These are phyloP conservation scores for Ophiostoma sp. DNA, from an alignment of 2,329 filamentous ascomycete species.

Conservation along the genomic window DNA sequence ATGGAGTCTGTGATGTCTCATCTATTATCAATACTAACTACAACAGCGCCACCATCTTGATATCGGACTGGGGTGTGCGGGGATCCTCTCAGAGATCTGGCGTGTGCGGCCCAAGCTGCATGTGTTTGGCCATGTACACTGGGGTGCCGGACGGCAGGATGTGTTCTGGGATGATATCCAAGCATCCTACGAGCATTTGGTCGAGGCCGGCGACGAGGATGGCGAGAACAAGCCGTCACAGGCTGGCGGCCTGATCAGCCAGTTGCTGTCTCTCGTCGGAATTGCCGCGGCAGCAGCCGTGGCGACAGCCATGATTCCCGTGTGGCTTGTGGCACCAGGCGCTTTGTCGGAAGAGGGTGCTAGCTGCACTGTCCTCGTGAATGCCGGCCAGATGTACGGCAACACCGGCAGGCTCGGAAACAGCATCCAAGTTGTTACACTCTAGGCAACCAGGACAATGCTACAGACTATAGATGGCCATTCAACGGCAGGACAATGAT, in stretches of 20 bases:
- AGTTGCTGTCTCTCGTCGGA: constrained; percentile 44
- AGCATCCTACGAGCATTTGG: constrained; percentile 62
- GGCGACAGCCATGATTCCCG: constrained; percentile 37
- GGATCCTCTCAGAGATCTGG: constrained; percentile 67
- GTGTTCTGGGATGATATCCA: constrained; percentile 73
- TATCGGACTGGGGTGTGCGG: constrained; percentile 63
- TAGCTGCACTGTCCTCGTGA: constrained; percentile 44
- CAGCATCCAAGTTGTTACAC: constrained; percentile 36
- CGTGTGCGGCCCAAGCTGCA: constrained; percentile 69
- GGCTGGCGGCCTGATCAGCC: constrained; percentile 34
- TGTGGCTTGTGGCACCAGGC: constrained; percentile 15
- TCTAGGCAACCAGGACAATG: constrained; percentile 28
- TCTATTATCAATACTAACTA: neutral
- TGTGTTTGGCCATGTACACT: constrained; percentile 82
- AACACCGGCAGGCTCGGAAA: constrained; percentile 47
- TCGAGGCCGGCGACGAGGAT: constrained; percentile 32
- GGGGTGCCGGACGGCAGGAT: constrained; percentile 62
- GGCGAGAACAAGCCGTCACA: neutral
- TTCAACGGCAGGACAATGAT: neutral
- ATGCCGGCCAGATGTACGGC: constrained; percentile 53
- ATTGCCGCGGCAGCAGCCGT: constrained; percentile 43
- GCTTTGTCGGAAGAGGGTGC: neutral
- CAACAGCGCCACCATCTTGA: constrained; percentile 61
- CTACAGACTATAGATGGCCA: neutral
- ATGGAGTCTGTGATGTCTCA: neutral